phyloP scores from a whole-genome alignment of 805 yeast species.

The Candida nemodendra region DNA sequence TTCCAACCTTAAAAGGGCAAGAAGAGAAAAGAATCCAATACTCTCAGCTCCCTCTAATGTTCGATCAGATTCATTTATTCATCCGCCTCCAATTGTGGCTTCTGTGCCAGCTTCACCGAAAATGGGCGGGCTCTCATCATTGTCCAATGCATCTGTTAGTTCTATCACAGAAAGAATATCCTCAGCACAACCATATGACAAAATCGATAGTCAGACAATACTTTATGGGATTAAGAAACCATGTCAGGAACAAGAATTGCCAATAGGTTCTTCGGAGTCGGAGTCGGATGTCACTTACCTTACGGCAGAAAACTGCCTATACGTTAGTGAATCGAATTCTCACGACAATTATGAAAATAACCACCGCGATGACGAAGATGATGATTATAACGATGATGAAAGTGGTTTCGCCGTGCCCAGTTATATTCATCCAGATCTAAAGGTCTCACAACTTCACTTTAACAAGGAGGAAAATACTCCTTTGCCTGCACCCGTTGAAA shows the following conservation, averaged over 20 bases:
- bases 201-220: neutral
- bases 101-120: slow-evolving; percentile 11
- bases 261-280: slow-evolving; percentile 3
- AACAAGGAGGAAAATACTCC: slow-evolving; percentile 59
- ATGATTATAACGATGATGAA: slow-evolving; percentile 30
- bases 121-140: neutral
- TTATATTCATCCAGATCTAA: slow-evolving; percentile 76
- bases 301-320: neutral
- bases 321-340: slow-evolving; percentile 4
- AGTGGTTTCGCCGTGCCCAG: slow-evolving; percentile 63
- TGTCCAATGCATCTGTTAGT: neutral
- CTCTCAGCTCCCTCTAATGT: slow-evolving; percentile 2
- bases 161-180: neutral
- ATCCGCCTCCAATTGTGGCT: slow-evolving; percentile 23
- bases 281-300: neutral
- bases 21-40: neutral
- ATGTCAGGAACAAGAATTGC: neutral
- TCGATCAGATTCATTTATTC: slow-evolving; percentile 16
- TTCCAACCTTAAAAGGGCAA: slow-evolving; percentile 5
- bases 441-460: slow-evolving; percentile 72
- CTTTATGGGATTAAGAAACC: neutral
- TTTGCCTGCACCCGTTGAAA: slow-evolving; percentile 67
- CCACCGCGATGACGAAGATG: slow-evolving; percentile 9
- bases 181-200: neutral
- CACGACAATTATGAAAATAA: neutral